A percentile compares a stretch with the other conserved stretches of the same genome.
phyloP scores from a whole-genome alignment of 2,329 filamentous ascomycete genomes.

The Sphaceloma murrayae region DNA sequence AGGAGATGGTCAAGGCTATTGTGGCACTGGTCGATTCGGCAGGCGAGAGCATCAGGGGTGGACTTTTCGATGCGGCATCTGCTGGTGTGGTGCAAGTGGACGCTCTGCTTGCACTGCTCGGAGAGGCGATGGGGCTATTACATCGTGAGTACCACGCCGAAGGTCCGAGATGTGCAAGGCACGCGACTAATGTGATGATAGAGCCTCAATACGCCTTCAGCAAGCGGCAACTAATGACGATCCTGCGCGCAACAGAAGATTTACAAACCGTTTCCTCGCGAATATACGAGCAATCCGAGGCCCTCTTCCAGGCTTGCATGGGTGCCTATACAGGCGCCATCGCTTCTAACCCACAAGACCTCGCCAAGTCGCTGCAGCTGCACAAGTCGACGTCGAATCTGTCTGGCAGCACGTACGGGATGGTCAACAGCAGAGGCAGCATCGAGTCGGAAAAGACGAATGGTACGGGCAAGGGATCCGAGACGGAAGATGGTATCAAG shows the following conservation, averaged over 20 bases:
- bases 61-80: constrained; percentile 70
- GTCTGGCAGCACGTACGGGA: constrained; percentile 51
- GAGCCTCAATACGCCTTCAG: constrained; percentile 52
- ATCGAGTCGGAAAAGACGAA: constrained; percentile 28
- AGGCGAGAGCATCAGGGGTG: constrained; percentile 82
- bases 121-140: constrained; percentile 72
- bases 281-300: constrained; percentile 64
- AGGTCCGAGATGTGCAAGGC: constrained; percentile 8
- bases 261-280: constrained; percentile 63
- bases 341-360: constrained; percentile 20
- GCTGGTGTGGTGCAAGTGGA: constrained; percentile 83
- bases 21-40: constrained; percentile 78
- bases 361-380: constrained; percentile 23
- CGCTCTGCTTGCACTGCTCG: constrained; percentile 71
- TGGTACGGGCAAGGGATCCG: constrained; percentile 19
- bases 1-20: constrained; percentile 62
- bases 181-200: constrained; percentile 23
- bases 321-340: constrained; percentile 43
- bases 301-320: constrained; percentile 67
- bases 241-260: constrained; percentile 72
- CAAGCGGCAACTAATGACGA: constrained; percentile 60
- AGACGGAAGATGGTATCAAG: constrained; percentile 23
- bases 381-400: constrained; percentile 36
- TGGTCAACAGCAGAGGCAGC: constrained; percentile 63
- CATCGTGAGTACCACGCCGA: constrained; percentile 39